Conservation (phyloP, 2,329 filamentous ascomycete genomes). For the Aureobasidium sp. region DNA sequence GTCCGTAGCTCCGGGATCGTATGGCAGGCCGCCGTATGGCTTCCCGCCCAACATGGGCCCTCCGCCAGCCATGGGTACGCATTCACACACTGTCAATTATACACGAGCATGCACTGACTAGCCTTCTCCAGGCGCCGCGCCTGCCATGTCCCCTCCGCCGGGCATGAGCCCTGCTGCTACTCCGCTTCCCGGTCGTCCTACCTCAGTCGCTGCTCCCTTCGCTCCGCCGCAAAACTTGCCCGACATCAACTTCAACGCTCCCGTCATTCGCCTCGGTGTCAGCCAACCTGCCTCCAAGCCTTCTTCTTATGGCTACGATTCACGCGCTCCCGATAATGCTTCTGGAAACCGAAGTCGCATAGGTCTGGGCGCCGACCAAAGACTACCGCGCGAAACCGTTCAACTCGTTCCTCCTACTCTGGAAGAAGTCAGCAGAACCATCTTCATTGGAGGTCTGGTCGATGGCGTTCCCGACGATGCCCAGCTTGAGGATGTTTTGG, state of each 20-base stretch:
- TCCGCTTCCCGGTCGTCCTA: conserved; percentile 44
- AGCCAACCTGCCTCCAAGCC: conserved; percentile 48
- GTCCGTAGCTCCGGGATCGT: conserved; percentile 45
- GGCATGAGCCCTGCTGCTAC: conserved; percentile 68
- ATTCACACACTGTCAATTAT: background rate
- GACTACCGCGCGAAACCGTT: conserved; percentile 53
- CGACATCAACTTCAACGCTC: conserved; percentile 96
- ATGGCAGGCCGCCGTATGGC: conserved; percentile 60
- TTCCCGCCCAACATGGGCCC: conserved; percentile 58
- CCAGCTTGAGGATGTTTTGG: conserved; percentile 68
- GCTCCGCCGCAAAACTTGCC: conserved; percentile 85
- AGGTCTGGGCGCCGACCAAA: conserved; percentile 43
- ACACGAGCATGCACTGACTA: background rate
- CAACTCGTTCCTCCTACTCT: conserved; percentile 69
- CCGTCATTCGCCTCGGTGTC: conserved; percentile 87
- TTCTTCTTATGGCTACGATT: conserved; percentile 23
- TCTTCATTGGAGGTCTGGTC: conserved; percentile 82
- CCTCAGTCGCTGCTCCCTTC: conserved; percentile 75
- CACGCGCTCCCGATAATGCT: conserved; percentile 30
- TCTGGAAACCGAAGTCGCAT: conserved; percentile 40
- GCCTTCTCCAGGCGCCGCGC: conserved; percentile 40
- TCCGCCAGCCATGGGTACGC: conserved; percentile 74
- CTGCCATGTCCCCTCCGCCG: conserved; percentile 70
- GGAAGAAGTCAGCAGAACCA: conserved; percentile 85
- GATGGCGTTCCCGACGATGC: conserved; percentile 69